Evolutionary conservation across 306 rosid genomes (phyloP).

Genomic region (Gastrolobium villosum): DNA sequence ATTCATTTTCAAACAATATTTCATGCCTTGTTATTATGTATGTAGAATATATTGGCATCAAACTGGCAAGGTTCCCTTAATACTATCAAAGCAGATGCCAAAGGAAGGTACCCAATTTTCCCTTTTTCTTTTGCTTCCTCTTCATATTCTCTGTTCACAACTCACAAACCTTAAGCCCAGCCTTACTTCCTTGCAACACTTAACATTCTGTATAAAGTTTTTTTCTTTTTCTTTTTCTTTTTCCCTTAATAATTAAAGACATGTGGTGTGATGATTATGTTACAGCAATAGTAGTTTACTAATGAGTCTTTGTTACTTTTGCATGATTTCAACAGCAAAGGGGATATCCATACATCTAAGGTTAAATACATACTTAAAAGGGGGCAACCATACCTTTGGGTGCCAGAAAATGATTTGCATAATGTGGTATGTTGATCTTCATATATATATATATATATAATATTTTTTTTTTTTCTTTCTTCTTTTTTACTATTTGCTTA

Average conservation of each 20-base stretch:
- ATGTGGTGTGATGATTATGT: constrained; percentile 1
- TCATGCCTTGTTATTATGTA: constrained; percentile 39
- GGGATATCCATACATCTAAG: constrained; percentile 72
- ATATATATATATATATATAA: too few species aligned
- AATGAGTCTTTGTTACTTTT: constrained; percentile 34
- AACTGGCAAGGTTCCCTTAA: constrained; percentile 89
- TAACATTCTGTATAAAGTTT: background rate
- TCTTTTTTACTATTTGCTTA: background rate
- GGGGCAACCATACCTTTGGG: constrained; percentile 94
- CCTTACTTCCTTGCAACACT: constrained; percentile 17
- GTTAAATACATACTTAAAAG: constrained; percentile 75
- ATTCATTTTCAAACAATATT: constrained; percentile 25
- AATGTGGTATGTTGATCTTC: constrained; percentile 70
- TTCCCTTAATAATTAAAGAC: background rate
- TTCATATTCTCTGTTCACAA: background rate
- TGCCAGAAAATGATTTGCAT: constrained; percentile 83
- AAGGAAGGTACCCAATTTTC: constrained; percentile 76
- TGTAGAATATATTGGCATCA: constrained; percentile 82
- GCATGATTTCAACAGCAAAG: constrained; percentile 69
- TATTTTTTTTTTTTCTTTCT: background rate
- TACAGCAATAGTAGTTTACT: constrained; percentile 17
- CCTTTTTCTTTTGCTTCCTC: background rate
- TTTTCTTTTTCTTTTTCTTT: background rate
- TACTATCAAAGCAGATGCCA: constrained; percentile 84
- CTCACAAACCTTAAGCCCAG: constrained; percentile 6